Evolutionary conservation across 1,284 basidiomycete genomes (phyloP).

Genomic region (Inonotus hispidus): DNA sequence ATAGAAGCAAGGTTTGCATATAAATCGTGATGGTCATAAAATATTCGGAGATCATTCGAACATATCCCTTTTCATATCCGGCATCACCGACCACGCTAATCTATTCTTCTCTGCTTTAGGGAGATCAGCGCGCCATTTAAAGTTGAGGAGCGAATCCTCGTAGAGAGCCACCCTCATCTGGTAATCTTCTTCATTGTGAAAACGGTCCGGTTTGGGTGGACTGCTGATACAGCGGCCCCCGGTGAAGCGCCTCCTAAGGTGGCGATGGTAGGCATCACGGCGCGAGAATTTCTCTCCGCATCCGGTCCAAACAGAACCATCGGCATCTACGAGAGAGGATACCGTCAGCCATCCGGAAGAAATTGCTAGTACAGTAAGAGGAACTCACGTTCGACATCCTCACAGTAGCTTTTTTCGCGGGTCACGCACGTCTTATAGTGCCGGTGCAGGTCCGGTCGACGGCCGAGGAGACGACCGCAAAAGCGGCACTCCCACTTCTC

Average conservation of each 20-base stretch:
- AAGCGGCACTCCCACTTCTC: constrained; percentile 10
- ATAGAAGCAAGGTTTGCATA: not conserved
- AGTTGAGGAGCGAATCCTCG: not conserved
- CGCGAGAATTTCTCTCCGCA: constrained; percentile 13
- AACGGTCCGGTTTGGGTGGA: not conserved
- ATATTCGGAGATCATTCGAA: not conserved
- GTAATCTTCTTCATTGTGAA: not conserved
- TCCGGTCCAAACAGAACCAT: constrained; percentile 12
- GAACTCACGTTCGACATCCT: constrained; percentile 13
- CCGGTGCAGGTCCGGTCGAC: constrained; percentile 14
- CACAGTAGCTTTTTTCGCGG: constrained; percentile 6
- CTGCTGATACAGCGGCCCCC: constrained; percentile 9
- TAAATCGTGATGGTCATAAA: not conserved
- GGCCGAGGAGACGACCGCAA: not conserved
- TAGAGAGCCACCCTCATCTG: not conserved
- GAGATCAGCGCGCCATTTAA: constrained; percentile 3
- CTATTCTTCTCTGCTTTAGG: constrained; percentile 11
- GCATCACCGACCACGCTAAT: constrained; percentile 1
- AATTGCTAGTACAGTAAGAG: not conserved
- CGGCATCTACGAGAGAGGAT: not conserved
- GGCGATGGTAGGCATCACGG: constrained; percentile 14
- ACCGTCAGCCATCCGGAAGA: not conserved
- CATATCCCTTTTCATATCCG: constrained; percentile 14
- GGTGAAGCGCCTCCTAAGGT: constrained; percentile 10
- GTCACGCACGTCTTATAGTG: constrained; percentile 14